Percentiles rank a stretch among this genome's conserved stretches.
Evolutionary conservation across 345 rosid genomes (phyloP).

Genomic region (Syzygium aqueum): DNA sequence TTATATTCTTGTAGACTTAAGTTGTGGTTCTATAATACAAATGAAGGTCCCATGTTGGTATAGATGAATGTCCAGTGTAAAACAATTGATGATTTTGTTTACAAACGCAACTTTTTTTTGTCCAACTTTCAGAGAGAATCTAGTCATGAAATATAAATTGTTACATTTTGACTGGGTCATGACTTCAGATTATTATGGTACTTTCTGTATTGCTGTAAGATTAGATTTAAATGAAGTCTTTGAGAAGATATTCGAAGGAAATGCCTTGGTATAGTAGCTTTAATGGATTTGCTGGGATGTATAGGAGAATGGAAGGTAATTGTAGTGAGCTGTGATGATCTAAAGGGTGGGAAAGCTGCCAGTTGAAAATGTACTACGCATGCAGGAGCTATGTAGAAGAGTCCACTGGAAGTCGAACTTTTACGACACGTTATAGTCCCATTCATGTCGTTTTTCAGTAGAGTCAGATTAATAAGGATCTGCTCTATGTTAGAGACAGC

Average conservation of each 20-base stretch:
- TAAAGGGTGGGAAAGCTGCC: neutral
- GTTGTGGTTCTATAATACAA: neutral
- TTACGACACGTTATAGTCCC: neutral
- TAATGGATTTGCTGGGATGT: neutral
- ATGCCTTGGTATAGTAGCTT: neutral
- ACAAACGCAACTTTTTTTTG: neutral
- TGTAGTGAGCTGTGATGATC: neutral
- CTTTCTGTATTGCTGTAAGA: neutral
- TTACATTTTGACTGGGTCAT: neutral
- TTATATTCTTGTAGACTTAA: neutral
- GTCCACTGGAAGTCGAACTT: neutral
- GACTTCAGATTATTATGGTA: neutral
- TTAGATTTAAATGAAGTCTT: neutral
- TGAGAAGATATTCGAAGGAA: neutral
- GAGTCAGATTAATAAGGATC: neutral
- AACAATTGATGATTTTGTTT: neutral
- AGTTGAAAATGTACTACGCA: neutral
- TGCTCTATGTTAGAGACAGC: neutral
- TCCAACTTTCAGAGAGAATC: neutral
- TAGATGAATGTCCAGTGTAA: neutral
- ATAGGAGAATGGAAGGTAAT: neutral
- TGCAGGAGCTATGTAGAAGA: neutral
- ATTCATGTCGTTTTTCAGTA: neutral
- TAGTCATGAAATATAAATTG: neutral
- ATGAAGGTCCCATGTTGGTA: neutral